Evolutionary conservation across 2,329 filamentous ascomycete genomes (phyloP).

Genomic region (Xylaria polymorpha): DNA sequence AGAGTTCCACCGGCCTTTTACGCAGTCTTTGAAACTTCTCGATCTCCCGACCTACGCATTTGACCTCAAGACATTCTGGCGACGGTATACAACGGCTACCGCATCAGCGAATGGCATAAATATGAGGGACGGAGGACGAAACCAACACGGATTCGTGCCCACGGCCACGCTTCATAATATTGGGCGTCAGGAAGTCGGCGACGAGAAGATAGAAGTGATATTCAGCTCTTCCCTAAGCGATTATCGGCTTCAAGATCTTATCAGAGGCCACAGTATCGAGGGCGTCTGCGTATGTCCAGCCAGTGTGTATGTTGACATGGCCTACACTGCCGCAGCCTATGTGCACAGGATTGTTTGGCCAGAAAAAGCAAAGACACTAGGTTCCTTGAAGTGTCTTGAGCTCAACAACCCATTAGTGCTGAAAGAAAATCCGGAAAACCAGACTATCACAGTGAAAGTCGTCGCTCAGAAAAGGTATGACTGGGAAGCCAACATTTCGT

Average conservation of each 20-base stretch:
- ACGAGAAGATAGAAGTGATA: conserved; percentile 29
- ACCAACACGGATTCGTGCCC: conserved; percentile 13
- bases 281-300: conserved; percentile 33
- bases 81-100: conserved; percentile 30
- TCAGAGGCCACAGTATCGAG: conserved; percentile 35
- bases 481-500: conserved; percentile 27
- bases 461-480: conserved; percentile 14
- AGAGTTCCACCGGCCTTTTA: conserved; percentile 31
- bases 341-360: conserved; percentile 15
- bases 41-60: conserved; percentile 38
- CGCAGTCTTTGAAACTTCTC: conserved; percentile 21
- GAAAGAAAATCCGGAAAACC: conserved; percentile 10
- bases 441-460: conserved; percentile 26
- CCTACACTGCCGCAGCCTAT: conserved; percentile 34
- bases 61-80: conserved; percentile 34
- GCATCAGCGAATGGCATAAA: conserved; percentile 19
- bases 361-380: not conserved
- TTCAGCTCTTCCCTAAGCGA: conserved; percentile 33
- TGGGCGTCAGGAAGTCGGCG: conserved; percentile 1
- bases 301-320: conserved; percentile 40
- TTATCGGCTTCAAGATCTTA: conserved; percentile 23
- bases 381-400: conserved; percentile 19
- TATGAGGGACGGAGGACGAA: conserved; percentile 5
- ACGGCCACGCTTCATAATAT: conserved; percentile 36
- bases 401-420: conserved; percentile 33